Base-by-base conservation (phyloP, 2,329 filamentous ascomycete species). In the Monilinia aucupariae region DNA sequence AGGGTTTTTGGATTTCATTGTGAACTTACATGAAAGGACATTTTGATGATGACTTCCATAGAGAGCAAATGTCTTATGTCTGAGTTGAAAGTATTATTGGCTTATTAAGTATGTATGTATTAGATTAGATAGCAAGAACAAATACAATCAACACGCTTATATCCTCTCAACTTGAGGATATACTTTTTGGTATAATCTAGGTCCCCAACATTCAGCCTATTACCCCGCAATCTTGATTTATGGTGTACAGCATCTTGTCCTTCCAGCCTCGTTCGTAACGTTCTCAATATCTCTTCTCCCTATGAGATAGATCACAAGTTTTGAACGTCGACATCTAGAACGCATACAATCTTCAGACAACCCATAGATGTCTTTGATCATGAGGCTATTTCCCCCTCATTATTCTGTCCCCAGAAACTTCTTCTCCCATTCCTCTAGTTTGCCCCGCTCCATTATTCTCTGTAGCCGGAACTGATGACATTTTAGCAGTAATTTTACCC, bases 141-240 rank as follows among this genome's bases (percentile, higher is more conserved):
- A n/a, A n/a, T n/a, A n/a, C n/a, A n/a, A 30, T 47, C 34, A 27
- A 47, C 7, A 47, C 9, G 7, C 15, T 27, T 8, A 20, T 4
- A 17, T 7, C 15, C 13, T 10, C 25, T 32, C 39, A 13, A 56
- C 3, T 22, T 17, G 20, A 45, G 12, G 39, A 51, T 51, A 15
- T 27, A 47, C 43, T 47, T 15, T 37, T 47, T 47, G 10, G 43
- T 47, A 22, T n/a, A 22, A 39, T 39, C 37, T 39, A 39, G 13
- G 13, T 15, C 37, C 12, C 37, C 5, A 15, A 39, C 37, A 30
- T 50, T 49, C 22, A 61, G 59, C 10, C 59, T 55, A 2, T 39
- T 41, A 37, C 22, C 59, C 50, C 50, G 32, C 50, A 48, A 55
- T 61, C 59, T 61, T 20, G 50, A 48, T 55, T 32, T 56, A 34